phyloP scores from a whole-genome alignment of 805 yeast genomes.

The Helenozyma rhizophorensis region DNA sequence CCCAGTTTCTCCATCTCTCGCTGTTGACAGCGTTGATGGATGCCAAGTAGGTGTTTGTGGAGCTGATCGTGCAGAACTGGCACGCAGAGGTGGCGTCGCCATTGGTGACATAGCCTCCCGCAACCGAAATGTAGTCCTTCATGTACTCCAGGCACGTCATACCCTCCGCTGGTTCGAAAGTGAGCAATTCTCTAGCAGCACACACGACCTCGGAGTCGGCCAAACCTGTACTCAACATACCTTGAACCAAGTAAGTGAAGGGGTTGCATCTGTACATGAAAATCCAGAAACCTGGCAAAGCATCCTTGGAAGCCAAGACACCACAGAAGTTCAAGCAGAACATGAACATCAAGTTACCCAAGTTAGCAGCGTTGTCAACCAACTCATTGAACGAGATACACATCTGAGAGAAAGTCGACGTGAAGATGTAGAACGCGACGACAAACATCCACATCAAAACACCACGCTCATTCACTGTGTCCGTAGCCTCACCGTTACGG shows the following conservation, averaged over 20 bases:
- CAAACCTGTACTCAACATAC: conserved; percentile 38
- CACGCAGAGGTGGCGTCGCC: conserved; percentile 56
- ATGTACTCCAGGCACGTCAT: conserved; percentile 61
- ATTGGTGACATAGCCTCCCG: conserved; percentile 55
- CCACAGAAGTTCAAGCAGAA: conserved; percentile 66
- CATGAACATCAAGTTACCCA: conserved; percentile 20
- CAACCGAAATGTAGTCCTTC: conserved; percentile 32
- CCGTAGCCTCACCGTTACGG: conserved; percentile 12
- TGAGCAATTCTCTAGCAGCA: conserved; percentile 22
- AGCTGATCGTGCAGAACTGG: conserved; percentile 51
- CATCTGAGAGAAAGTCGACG: conserved; percentile 22
- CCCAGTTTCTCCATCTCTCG: conserved; percentile 67
- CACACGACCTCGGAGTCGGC: conserved; percentile 49
- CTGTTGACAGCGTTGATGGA: conserved; percentile 37
- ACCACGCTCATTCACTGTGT: conserved; percentile 27
- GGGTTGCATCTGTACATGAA: conserved; percentile 78
- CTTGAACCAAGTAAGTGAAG: conserved; percentile 53
- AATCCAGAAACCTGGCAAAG: conserved; percentile 80
- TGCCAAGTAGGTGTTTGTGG: conserved; percentile 58
- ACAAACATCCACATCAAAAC: conserved; percentile 33
- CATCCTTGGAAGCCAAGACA: conserved; percentile 52
- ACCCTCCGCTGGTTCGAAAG: conserved; percentile 45
- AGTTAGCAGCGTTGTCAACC: conserved; percentile 23
- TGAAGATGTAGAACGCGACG: conserved; percentile 15
- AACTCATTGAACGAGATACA: conserved; percentile 19